Evolutionary conservation across 2,329 filamentous ascomycete species (phyloP).

Genomic region (Apiospora hydei): DNA sequence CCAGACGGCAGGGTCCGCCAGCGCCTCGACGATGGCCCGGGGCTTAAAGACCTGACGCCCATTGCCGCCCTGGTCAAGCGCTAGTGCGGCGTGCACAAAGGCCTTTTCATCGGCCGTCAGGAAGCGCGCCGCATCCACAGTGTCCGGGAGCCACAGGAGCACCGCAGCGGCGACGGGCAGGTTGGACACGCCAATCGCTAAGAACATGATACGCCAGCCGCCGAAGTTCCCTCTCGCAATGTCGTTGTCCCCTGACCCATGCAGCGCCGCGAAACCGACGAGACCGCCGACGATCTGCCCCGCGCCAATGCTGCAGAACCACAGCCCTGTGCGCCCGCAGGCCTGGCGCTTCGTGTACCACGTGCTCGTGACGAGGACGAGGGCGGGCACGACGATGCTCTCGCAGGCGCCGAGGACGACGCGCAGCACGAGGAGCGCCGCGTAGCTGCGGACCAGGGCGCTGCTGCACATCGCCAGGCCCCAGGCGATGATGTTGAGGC

Average conservation of each 20-base stretch:
- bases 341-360: constrained; percentile 79
- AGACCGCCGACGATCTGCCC: constrained; percentile 60
- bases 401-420: constrained; percentile 75
- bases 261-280: constrained; percentile 62
- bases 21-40: constrained; percentile 48
- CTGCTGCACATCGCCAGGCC: constrained; percentile 68
- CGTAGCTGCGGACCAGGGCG: constrained; percentile 66
- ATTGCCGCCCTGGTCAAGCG: constrained; percentile 65
- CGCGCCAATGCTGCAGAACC: constrained; percentile 68
- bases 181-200: constrained; percentile 56
- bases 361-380: constrained; percentile 71
- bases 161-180: constrained; percentile 49
- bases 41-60: constrained; percentile 60
- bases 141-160: constrained; percentile 56
- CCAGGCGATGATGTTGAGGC: constrained; percentile 65
- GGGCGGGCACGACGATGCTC: constrained; percentile 72
- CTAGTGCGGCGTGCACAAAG: constrained; percentile 59
- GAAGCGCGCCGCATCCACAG: constrained; percentile 53
- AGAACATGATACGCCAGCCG: constrained; percentile 58
- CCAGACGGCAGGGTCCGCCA: constrained; percentile 50
- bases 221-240: constrained; percentile 32
- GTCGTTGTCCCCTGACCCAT: constrained; percentile 44
- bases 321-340: constrained; percentile 66
- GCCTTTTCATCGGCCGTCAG: constrained; percentile 50
- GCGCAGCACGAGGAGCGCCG: constrained; percentile 68